Evolutionary conservation across 108 stramenopile species (phyloP), one percentile per base, ranked within the genome.

Genomic region (Aurantiochytrium sp.): DNA sequence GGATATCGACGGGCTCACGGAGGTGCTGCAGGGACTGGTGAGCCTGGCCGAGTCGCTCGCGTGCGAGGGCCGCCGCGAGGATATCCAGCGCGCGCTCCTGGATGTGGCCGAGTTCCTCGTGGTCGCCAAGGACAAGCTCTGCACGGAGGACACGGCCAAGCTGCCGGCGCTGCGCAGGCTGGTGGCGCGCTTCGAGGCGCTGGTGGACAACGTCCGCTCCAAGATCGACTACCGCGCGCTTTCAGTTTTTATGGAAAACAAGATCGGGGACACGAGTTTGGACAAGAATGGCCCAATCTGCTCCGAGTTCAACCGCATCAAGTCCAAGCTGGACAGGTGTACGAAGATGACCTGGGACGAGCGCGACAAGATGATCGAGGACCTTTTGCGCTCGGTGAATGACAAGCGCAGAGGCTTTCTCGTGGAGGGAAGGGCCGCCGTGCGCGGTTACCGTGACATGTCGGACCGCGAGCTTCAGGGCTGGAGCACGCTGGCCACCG

Each of bases 401-500:
- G 73, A 81, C 12, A 81, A 81, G 45, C 3, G 73, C 12, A 6
- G 73, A 17, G 73, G 73, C n/a, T 81, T 81, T 81, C 73, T 81
- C 17, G 45, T 81, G 12, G 73, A 81, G 45, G 73, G 73, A 1
- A 6, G 73, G 6, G 73, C 36, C 2, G 36, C 39, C n/a, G 39
- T 81, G 8, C 73, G 73, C 45, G 73, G 73, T 12, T 81, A 81
- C 45, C 73, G 45, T 48, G 73, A 81, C 45, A 81, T 81, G 73
- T 81, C 73, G 12, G 73, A 81, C 73, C 73, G 30, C n/a, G 73
- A 81, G 73, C 73, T 81, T 15, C 39, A 27, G n/a, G 73, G 73
- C 12, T 81, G 73, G 73, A 22, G 12, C 30, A 81, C 73, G 6
- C 73, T 81, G 21, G 73, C 73, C 30, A 48, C 42, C 12, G 73